Conservation (phyloP, 306 rosid genomes). For the Citrullus amarus region DNA sequence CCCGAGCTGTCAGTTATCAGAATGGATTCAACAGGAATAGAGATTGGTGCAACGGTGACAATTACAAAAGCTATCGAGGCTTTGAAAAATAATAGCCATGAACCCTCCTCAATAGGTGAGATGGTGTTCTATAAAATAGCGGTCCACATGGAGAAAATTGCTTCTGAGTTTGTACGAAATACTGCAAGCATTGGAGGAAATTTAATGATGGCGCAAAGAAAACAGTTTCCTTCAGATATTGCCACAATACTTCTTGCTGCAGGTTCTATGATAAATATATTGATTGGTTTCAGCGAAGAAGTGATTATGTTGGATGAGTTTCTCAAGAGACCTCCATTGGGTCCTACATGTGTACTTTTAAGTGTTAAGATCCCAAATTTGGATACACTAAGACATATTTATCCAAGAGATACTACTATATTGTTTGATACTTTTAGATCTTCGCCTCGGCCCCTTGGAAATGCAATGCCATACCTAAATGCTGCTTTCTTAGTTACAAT, state of each 20-base stretch:
- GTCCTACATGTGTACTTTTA: conserved; percentile 38
- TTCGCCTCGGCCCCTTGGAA: conserved; percentile 82
- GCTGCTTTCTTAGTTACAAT: conserved; percentile 69
- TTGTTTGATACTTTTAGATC: conserved; percentile 72
- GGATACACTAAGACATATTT: conserved; percentile 17
- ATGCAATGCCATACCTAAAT: conserved; percentile 56
- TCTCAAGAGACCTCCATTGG: conserved; percentile 51
- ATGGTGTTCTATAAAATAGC: conserved; percentile 39
- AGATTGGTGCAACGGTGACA: conserved; percentile 59
- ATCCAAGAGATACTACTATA: conserved; percentile 22
- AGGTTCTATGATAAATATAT: conserved; percentile 47
- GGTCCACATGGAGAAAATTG: conserved; percentile 66
- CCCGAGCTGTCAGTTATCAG: conserved; percentile 41
- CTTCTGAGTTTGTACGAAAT: conserved; percentile 50
- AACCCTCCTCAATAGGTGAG: conserved; percentile 19
- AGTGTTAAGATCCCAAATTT: conserved; percentile 52
- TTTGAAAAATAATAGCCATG: conserved; percentile 19
- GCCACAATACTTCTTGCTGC: conserved; percentile 70
- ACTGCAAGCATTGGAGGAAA: conserved; percentile 83
- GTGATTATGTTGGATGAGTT: conserved; percentile 51
- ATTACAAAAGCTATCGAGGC: conserved; percentile 57
- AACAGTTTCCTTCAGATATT: conserved; percentile 77
- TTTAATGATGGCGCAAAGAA: conserved; percentile 80
- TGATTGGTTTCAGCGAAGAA: conserved; percentile 37
- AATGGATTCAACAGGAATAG: conserved; percentile 47